A percentile compares a stretch with the other conserved stretches of the same genome.
These are phyloP conservation scores for Chlorokybus atmophyticus DNA, from an alignment of 139 green algal genomes.

Conservation along the genomic window DNA sequence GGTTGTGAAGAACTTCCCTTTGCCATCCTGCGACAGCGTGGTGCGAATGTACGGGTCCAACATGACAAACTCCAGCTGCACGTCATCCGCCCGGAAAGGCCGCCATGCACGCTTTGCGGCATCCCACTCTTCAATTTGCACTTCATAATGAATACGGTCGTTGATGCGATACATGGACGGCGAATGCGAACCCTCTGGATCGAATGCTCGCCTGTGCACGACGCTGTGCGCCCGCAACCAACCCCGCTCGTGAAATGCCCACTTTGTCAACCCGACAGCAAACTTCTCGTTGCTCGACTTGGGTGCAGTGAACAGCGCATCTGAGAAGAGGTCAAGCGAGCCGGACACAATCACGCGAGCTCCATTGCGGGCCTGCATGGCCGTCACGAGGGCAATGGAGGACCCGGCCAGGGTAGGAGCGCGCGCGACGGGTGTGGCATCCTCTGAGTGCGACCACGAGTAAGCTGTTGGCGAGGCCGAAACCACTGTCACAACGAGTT, in stretches of 20 bases:
- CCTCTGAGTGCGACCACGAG: too few species aligned
- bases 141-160: constrained; percentile 50
- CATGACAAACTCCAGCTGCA: constrained; percentile 91
- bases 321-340: constrained; percentile 61
- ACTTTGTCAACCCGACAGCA: constrained; percentile 41
- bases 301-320: not conserved
- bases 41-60: constrained; percentile 79
- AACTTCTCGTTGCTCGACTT: constrained; percentile 58
- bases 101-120: constrained; percentile 26
- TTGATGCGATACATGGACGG: constrained; percentile 43
- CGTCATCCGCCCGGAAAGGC: constrained; percentile 57
- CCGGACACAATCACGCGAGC: constrained; percentile 62
- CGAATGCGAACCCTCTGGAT: constrained; percentile 9
- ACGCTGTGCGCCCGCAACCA: constrained; percentile 20
- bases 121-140: constrained; percentile 54
- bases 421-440: constrained; percentile 1
- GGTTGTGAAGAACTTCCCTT: constrained; percentile 32
- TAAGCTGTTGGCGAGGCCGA: constrained; percentile 17
- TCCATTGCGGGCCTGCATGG: constrained; percentile 68
- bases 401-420: not conserved
- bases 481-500: constrained; percentile 24
- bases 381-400: not conserved
- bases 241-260: constrained; percentile 59
- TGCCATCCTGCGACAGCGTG: constrained; percentile 46
- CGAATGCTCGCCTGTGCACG: constrained; percentile 14